Base-by-base conservation (phyloP, 495 filamentous ascomycete genomes). In the Podospora didyma region DNA sequence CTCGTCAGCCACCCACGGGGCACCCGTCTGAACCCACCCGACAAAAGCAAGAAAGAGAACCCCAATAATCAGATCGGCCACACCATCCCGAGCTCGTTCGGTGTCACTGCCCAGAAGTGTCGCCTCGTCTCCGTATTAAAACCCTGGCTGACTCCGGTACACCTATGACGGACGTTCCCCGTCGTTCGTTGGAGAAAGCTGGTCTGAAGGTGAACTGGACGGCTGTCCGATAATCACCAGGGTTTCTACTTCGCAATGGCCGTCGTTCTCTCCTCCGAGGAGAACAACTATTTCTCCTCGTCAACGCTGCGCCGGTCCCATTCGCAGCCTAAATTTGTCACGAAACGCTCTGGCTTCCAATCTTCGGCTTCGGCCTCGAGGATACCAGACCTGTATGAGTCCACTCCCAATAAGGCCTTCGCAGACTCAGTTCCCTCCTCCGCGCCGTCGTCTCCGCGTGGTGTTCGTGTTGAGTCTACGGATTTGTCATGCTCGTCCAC, bases 401-500 rank as follows among this genome's bases (percentile, higher is more conserved):
- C 66, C 26, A 4, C 26, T 31, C 9, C 26, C 26, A 31, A 31
- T 41, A 64, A 63, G 49, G 57, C 63, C 34, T 71, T 67, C 11
- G 62, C 66, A 34, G 68, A 60, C 41, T 80, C 83, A 10, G 75
- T 73, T 28, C 69, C 73, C 7, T 82, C 81, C 5, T 78, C 76
- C 2, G 76, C 80, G 2, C 69, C 74, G 14, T 72, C 75, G 3
- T 77, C 75, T 28, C 74, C 77, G 37, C 65, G 63, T n/a, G 69
- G 64, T 2, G 54, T 65, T 17, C 69, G 68, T 39, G 62, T 56
- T 53, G 75, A 75, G 46, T 76, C 75, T 14, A 53, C 61, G 24
- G 72, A 74, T 23, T 61, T 64, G 45, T 76, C 75, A 1, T 74
- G 66, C 47, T 72, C 76, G 3, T 84, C 86, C 10, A 83, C 84